Conservation (phyloP, 208 protist genomes). For the Phytomonas francai region DNA sequence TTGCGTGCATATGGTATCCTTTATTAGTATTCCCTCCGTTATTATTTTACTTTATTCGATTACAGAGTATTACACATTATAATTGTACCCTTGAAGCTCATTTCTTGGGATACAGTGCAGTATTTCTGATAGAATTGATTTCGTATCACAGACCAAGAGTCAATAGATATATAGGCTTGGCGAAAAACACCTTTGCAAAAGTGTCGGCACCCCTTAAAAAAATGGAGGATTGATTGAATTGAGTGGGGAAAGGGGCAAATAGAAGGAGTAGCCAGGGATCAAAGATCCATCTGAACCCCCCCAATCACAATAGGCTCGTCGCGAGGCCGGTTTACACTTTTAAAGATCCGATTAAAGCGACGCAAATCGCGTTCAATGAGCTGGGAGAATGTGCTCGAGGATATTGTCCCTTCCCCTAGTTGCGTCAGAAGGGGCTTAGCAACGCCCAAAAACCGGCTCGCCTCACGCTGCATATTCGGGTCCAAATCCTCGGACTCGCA, state of each 20-base stretch:
- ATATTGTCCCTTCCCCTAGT: conserved; percentile 17
- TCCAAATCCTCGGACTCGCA: conserved; percentile 61
- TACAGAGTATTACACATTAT: background rate
- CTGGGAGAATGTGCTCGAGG: conserved; percentile 24
- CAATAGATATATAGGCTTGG: background rate
- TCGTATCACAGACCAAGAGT: background rate
- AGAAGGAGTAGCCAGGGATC: background rate
- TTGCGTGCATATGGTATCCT: background rate
- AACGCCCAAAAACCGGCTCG: conserved; percentile 20
- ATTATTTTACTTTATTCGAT: background rate
- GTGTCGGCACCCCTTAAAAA: background rate
- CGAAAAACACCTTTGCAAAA: background rate
- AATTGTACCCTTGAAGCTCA: background rate
- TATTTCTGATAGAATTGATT: background rate
- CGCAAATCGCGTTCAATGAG: conserved; percentile 29
- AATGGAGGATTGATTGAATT: background rate
- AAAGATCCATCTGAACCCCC: conserved; percentile 70
- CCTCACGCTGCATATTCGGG: conserved; percentile 28
- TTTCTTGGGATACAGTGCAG: background rate
- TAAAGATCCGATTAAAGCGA: conserved; percentile 42
- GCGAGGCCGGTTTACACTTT: conserved; percentile 40
- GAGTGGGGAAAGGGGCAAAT: background rate
- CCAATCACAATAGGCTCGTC: conserved; percentile 70
- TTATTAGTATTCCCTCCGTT: background rate
- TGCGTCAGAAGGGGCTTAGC: conserved; percentile 37